Percentiles rank a stretch among this genome's conserved stretches.
These are phyloP conservation scores for Celoporthe dispersa DNA, from an alignment of 2,329 filamentous ascomycete species.

Conservation along the genomic window DNA sequence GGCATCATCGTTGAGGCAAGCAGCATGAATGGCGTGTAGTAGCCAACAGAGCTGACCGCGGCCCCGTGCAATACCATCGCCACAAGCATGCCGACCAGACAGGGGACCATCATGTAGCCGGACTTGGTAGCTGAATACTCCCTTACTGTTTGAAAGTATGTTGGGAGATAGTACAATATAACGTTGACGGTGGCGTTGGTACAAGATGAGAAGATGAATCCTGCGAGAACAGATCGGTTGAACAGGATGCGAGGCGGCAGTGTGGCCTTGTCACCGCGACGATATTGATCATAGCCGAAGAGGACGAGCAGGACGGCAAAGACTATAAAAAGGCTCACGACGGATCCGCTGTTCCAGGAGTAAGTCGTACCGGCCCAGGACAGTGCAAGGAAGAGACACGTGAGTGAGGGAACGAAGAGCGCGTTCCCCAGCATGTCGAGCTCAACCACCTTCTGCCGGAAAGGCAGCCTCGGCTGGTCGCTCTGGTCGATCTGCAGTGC, in stretches of 20 bases:
- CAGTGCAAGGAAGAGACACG: slow-evolving; percentile 43
- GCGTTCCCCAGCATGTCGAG: slow-evolving; percentile 43
- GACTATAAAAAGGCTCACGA: slow-evolving; percentile 41
- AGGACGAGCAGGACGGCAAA: slow-evolving; percentile 29
- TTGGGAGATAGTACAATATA: slow-evolving; percentile 42
- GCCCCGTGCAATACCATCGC: slow-evolving; percentile 41
- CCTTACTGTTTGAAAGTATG: slow-evolving; percentile 47
- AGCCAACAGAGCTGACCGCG: slow-evolving; percentile 40
- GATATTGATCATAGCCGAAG: slow-evolving; percentile 40
- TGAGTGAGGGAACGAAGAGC: slow-evolving; percentile 31
- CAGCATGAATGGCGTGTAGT: slow-evolving; percentile 27
- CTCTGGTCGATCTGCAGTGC: slow-evolving; percentile 19
- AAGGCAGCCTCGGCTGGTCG: background rate
- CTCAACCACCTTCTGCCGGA: slow-evolving; percentile 41
- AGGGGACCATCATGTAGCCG: slow-evolving; percentile 43
- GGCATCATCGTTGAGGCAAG: slow-evolving; percentile 21
- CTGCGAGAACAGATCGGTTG: slow-evolving; percentile 38
- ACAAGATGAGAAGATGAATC: slow-evolving; percentile 40
- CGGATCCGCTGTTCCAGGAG: slow-evolving; percentile 38
- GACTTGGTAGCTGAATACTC: slow-evolving; percentile 38
- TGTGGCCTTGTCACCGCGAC: slow-evolving; percentile 41
- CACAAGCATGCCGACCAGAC: slow-evolving; percentile 42
- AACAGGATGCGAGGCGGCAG: slow-evolving; percentile 30
- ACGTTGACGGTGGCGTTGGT: slow-evolving; percentile 24
- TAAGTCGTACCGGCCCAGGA: slow-evolving; percentile 46